These are phyloP conservation scores for Hordeum marinum DNA, from an alignment of 176 grass and related monocot species.

Conservation along the genomic window DNA sequence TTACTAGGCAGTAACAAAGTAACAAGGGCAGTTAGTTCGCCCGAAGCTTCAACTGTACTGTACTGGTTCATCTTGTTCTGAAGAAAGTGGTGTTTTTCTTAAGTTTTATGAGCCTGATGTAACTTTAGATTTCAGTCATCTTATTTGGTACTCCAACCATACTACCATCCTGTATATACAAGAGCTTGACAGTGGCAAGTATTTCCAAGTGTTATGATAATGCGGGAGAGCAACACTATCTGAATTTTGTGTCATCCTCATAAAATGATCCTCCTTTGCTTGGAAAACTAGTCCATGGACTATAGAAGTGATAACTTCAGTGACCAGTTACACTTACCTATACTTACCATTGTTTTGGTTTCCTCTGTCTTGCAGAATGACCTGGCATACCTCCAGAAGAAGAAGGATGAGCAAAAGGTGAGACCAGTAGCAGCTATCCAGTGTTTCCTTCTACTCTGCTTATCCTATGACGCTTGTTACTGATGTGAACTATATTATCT, in stretches of 20 bases:
- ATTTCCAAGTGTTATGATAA: not conserved
- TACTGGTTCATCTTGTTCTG: not conserved
- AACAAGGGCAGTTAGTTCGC: not conserved
- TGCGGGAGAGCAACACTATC: not conserved
- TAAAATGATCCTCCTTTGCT: not conserved
- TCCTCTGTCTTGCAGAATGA: constrained; percentile 44
- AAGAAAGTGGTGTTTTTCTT: not conserved
- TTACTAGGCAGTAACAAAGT: not conserved
- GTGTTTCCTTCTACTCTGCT: not conserved
- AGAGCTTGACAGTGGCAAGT: not conserved
- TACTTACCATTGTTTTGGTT: not conserved
- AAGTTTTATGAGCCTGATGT: not conserved
- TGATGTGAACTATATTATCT: not conserved
- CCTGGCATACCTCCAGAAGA: constrained; percentile 78
- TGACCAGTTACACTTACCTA: not conserved
- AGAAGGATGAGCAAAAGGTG: constrained; percentile 96
- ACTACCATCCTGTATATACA: not conserved
- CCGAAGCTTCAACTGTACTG: not conserved
- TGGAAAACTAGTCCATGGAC: not conserved
- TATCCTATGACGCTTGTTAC: not conserved
- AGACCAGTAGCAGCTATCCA: not conserved
- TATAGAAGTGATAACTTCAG: not conserved
- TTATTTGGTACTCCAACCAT: not conserved
- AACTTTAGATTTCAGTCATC: not conserved
- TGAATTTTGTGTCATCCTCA: not conserved